These are phyloP conservation scores for Sphaerulina vaccinii DNA, from an alignment of 2,329 filamentous ascomycete species.

Conservation along the genomic window DNA sequence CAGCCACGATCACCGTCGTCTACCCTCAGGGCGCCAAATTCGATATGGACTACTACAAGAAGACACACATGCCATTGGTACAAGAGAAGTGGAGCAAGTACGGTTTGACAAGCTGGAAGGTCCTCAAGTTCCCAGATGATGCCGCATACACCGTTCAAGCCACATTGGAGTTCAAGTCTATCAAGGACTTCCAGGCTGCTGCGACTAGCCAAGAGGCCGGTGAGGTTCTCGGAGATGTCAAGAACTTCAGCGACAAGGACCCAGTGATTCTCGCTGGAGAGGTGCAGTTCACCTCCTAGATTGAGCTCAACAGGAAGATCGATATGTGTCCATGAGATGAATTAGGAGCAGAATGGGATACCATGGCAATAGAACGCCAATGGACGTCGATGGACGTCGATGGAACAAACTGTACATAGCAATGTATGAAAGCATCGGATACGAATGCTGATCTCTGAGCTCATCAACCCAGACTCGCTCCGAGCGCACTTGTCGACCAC, in stretches of 20 bases:
- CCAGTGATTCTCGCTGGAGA: conserved; percentile 36
- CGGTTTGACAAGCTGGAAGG: conserved; percentile 37
- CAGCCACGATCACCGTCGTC: conserved; percentile 34
- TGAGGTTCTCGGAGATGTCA: conserved; percentile 35
- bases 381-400: no score
- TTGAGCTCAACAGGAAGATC: background rate
- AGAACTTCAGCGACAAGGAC: conserved; percentile 40
- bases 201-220: conserved; percentile 23
- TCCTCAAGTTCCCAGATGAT: conserved; percentile 35
- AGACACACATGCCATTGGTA: conserved; percentile 41
- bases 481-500: no score
- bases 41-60: conserved; percentile 43
- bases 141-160: conserved; percentile 37
- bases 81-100: conserved; percentile 32
- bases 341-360: no score
- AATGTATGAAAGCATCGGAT: no score
- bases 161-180: conserved; percentile 34
- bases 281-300: conserved; percentile 21
- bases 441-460: no score
- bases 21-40: conserved; percentile 40
- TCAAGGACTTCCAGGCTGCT: conserved; percentile 33
- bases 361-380: no score
- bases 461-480: no score
- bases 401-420: no score
- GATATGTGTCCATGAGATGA: no score